These are phyloP conservation scores for Jaenimonas drosophilae DNA, from an alignment of 208 protist species.

Conservation along the genomic window DNA sequence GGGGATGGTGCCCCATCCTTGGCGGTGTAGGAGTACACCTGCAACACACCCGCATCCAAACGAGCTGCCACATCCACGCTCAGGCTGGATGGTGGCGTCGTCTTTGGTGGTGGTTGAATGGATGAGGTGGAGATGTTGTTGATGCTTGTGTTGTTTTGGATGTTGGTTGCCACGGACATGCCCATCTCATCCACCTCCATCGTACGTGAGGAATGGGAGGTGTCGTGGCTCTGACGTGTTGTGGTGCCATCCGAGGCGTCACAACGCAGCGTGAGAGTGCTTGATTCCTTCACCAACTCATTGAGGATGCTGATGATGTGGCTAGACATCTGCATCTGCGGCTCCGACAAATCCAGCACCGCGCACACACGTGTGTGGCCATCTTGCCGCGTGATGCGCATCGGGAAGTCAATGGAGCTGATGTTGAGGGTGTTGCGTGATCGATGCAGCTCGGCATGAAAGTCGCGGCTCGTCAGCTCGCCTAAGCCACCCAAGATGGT, in stretches of 20 bases:
- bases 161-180: no score
- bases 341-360: slow-evolving; percentile 58
- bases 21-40: slow-evolving; percentile 15
- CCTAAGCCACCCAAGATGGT: slow-evolving; percentile 62
- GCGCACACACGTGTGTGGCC: slow-evolving; percentile 22
- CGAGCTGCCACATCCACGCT: slow-evolving; percentile 27
- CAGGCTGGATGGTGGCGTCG: no score
- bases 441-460: slow-evolving; percentile 20
- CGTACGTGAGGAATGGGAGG: no score
- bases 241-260: no score
- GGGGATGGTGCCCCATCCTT: no score
- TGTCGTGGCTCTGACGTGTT: no score
- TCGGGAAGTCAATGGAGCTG: slow-evolving; percentile 41
- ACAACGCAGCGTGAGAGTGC: slow-evolving; percentile 8
- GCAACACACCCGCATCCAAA: slow-evolving; percentile 16
- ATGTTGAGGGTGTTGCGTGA: slow-evolving; percentile 49
- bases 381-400: slow-evolving; percentile 29
- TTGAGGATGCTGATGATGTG: slow-evolving; percentile 52
- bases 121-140: background rate
- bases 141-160: background rate
- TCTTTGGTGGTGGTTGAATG: no score
- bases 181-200: no score
- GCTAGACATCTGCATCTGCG: slow-evolving; percentile 47
- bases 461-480: slow-evolving; percentile 46
- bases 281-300: slow-evolving; percentile 35